Evolutionary conservation across 2,329 filamentous ascomycete species (phyloP), one percentile per base, ranked within the genome.

Genomic region (Rutstroemia sp.): DNA sequence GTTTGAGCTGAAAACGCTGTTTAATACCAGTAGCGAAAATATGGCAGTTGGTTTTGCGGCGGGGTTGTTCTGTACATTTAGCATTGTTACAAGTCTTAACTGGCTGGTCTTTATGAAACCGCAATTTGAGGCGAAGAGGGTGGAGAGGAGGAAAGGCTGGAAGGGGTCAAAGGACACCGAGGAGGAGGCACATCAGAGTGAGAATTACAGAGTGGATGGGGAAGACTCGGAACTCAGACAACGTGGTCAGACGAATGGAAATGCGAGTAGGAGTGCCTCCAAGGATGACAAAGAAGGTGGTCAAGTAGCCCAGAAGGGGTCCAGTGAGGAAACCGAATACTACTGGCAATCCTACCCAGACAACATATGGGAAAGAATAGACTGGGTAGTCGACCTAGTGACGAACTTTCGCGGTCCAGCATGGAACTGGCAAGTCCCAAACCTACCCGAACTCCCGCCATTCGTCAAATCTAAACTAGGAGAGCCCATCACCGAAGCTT

Each of bases 281-380:
- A 30, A 27, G 6, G 41, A 39, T 16, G 21, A 12, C 4, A 18
- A 27, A 46, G 46, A 39, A 9, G 16, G 27, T 23, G 21, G 52
- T 5, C 37, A 46, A 37, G 38, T 25, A 34, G 46, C 6, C 12
- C 12, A n/a, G 7, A 18, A 48, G 54, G 27, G 41, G 25, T 18
- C 55, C 39, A n/a, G 41, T 44, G 51, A 59, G 58, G 51, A 54
- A 16, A 71, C 71, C 47, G 75, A 80, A 57, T 84, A 83, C 56
- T 77, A 79, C 63, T 86, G 83, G 83, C 77, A 86, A 65, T 69
- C 75, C 0, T 86, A 79, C 61, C 83, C 82, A 4, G 67, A 77
- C 3, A 77, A 69, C 1, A 77, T 83, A 47, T 52, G 65, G 23
- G 69, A 77, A 42, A 76, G 83, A 10, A 66, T 85, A 7, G 71